These are phyloP conservation scores for Blastobotrys ciferrii DNA, from an alignment of 1,139 yeast genomes.

Conservation along the genomic window DNA sequence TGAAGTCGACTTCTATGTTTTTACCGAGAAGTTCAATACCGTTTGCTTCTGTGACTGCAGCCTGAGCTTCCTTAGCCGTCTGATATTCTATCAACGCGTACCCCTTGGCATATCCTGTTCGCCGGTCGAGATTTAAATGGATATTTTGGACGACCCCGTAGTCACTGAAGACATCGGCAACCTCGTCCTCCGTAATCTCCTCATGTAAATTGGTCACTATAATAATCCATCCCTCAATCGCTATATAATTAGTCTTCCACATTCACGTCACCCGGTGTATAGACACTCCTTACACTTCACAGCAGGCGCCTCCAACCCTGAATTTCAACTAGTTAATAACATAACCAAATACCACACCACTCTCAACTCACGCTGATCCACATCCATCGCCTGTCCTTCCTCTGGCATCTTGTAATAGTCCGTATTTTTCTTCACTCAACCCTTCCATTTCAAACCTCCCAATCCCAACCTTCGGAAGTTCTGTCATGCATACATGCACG, in stretches of 20 bases:
- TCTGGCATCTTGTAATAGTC: not conserved
- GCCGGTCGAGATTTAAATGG: conserved; percentile 44
- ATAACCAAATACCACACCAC: no score
- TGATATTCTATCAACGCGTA: conserved; percentile 44
- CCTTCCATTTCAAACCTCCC: no score
- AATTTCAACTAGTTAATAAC: no score
- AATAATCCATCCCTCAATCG: conserved; percentile 46
- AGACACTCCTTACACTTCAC: conserved; percentile 11
- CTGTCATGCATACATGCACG: no score
- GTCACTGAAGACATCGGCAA: conserved; percentile 44
- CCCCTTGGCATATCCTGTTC: conserved; percentile 46
- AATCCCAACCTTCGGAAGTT: not conserved
- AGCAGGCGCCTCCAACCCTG: conserved; percentile 14
- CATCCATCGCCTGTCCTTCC: conserved; percentile 3
- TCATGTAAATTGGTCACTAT: conserved; percentile 45
- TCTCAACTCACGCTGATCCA: conserved; percentile 7
- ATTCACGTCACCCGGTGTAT: no score
- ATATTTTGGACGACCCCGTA: conserved; percentile 41
- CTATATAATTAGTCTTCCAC: no score
- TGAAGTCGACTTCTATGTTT: conserved; percentile 39
- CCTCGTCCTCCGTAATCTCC: conserved; percentile 47
- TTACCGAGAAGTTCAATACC: conserved; percentile 39
- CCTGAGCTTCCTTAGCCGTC: conserved; percentile 37
- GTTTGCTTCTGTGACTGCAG: conserved; percentile 36
- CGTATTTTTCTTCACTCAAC: not conserved